These are phyloP conservation scores for Phytophthora gonapodyides DNA, from an alignment of 352 stramenopile species.

Conservation along the genomic window DNA sequence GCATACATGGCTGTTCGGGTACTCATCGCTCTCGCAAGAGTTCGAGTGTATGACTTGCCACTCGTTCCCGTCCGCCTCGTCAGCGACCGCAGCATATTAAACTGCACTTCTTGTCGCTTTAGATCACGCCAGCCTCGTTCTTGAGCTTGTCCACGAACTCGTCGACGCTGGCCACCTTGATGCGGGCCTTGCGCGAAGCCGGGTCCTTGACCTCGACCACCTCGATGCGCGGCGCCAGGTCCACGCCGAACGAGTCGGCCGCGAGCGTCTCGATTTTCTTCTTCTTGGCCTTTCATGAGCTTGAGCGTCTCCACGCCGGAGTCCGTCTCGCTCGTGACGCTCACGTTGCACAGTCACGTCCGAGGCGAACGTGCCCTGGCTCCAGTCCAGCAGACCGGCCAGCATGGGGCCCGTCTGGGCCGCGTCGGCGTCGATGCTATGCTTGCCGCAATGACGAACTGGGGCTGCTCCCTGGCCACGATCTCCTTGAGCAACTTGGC, in stretches of 20 bases:
- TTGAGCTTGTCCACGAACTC: slow-evolving; percentile 97
- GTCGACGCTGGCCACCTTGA: slow-evolving; percentile 95
- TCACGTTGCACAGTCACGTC: slow-evolving; percentile 72
- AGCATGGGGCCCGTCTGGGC: slow-evolving; percentile 94
- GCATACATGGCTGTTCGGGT: slow-evolving; percentile 4
- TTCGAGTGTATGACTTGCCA: background rate
- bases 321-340: slow-evolving; percentile 96
- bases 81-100: slow-evolving; percentile 4
- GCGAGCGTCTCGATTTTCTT: slow-evolving; percentile 88
- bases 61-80: background rate
- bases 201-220: slow-evolving; percentile 93
- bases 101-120: slow-evolving; percentile 26
- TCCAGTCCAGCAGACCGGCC: slow-evolving; percentile 96
- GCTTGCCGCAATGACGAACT: slow-evolving; percentile 98
- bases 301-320: slow-evolving; percentile 90
- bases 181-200: slow-evolving; percentile 91
- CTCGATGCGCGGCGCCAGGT: slow-evolving; percentile 74
- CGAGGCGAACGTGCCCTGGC: slow-evolving; percentile 98
- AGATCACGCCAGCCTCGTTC: slow-evolving; percentile 93
- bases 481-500: slow-evolving; percentile 96
- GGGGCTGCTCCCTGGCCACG: slow-evolving; percentile 92
- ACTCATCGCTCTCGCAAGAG: too few species aligned
- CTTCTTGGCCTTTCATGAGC: slow-evolving; percentile 99
- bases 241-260: slow-evolving; percentile 75
- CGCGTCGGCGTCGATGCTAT: slow-evolving; percentile 91